These are phyloP conservation scores for Neofusicoccum parvum DNA, from an alignment of 2,329 filamentous ascomycete species.

Conservation along the genomic window DNA sequence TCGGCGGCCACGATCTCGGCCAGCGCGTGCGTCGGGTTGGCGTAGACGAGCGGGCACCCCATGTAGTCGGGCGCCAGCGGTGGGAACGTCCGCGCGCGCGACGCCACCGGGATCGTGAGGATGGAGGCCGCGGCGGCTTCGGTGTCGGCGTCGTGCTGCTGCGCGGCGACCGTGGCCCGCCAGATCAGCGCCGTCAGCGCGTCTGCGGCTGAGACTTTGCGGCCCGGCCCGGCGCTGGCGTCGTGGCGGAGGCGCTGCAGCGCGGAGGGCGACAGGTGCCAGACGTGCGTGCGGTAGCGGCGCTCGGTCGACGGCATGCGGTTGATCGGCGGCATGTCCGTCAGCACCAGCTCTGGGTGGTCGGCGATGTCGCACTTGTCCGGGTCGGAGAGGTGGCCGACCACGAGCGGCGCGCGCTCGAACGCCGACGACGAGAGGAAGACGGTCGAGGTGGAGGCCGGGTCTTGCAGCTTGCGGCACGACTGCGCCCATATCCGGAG, in stretches of 20 bases:
- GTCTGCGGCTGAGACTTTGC: conserved; percentile 47
- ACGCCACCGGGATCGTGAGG: conserved; percentile 43
- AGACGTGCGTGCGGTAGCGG: background rate
- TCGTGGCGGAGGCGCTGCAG: conserved; percentile 31
- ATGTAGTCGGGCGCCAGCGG: conserved; percentile 11
- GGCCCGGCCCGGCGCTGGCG: conserved; percentile 33
- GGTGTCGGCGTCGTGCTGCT: conserved; percentile 42
- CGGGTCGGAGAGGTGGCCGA: conserved; percentile 8
- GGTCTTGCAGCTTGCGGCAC: background rate
- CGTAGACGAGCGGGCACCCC: conserved; percentile 9
- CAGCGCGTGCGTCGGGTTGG: background rate
- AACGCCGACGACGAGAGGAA: conserved; percentile 11
- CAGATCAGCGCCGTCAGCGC: conserved; percentile 56
- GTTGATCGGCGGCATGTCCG: background rate
- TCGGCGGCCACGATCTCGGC: background rate
- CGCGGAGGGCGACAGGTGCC: conserved; percentile 34
- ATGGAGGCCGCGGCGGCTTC: conserved; percentile 46
- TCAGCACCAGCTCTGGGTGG: background rate
- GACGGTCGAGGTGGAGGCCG: background rate
- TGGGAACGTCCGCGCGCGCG: background rate
- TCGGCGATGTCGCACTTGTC: background rate
- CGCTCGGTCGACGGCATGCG: background rate
- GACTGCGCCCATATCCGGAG: conserved; percentile 23
- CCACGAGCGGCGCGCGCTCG: background rate
- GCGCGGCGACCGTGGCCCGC: conserved; percentile 52